phyloP scores from a whole-genome alignment of 345 rosid genomes.

The Boechera divaricarpa region DNA sequence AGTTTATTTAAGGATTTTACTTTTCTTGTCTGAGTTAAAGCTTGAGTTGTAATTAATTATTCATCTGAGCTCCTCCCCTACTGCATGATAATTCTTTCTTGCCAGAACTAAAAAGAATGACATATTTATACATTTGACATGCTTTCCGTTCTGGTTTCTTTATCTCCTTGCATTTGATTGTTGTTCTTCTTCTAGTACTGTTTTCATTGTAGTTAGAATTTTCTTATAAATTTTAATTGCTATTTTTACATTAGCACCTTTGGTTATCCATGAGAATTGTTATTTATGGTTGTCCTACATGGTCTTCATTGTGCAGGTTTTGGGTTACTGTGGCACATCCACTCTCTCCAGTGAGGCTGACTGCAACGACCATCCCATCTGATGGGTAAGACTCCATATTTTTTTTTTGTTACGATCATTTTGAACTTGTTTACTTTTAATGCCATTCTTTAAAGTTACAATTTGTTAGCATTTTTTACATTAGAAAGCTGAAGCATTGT shows the following conservation, averaged over 20 bases:
- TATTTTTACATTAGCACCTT: neutral
- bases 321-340: conserved; percentile 75
- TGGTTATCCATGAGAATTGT: conserved; percentile 8
- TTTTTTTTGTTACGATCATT: neutral
- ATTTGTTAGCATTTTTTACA: neutral
- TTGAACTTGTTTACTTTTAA: conserved; percentile 1
- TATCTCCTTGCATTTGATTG: conserved; percentile 5
- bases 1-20: conserved; percentile 41
- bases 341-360: conserved; percentile 69
- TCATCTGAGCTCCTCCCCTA: neutral
- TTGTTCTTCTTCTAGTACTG: conserved; percentile 1
- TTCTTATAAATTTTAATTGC: neutral
- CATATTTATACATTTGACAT: conserved; percentile 5
- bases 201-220: neutral
- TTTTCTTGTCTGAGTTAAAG: conserved; percentile 1
- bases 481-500: conserved; percentile 3
- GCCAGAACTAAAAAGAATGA: neutral
- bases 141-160: conserved; percentile 1
- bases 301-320: conserved; percentile 60
- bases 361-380: conserved; percentile 56
- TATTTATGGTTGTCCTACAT: conserved; percentile 1
- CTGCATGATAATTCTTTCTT: neutral
- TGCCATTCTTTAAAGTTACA: conserved; percentile 16
- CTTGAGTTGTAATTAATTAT: conserved; percentile 18
- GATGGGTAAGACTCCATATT: conserved; percentile 70